These are phyloP conservation scores for Talinum fruticosum DNA, from an alignment of 148 eudicot genomes.

Conservation along the genomic window DNA sequence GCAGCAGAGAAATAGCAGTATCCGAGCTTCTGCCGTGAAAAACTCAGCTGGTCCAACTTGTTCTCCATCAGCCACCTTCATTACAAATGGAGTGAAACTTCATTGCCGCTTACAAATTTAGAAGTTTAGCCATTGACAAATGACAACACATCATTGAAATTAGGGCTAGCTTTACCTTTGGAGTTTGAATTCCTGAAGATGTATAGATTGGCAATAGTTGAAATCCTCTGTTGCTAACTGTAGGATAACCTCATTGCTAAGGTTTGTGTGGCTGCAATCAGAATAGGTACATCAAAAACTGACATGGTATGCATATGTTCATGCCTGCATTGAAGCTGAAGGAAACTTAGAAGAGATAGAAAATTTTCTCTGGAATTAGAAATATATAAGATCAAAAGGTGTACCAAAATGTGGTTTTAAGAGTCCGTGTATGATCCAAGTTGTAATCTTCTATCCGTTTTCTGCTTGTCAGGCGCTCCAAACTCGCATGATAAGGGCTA, in stretches of 20 bases:
- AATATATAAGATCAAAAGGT: not conserved
- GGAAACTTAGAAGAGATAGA: not conserved
- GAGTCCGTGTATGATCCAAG: constrained; percentile 41
- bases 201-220: constrained; percentile 61
- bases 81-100: not conserved
- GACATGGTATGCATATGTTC: no score
- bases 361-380: not conserved
- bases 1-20: constrained; percentile 94
- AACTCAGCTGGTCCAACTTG: constrained; percentile 70
- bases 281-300: not conserved
- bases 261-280: constrained; percentile 48
- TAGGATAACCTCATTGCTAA: constrained; percentile 45
- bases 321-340: not conserved
- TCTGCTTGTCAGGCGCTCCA: constrained; percentile 58
- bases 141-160: not conserved
- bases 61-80: constrained; percentile 72
- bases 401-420: constrained; percentile 67
- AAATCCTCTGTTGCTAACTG: constrained; percentile 72
- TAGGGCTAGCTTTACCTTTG: constrained; percentile 48
- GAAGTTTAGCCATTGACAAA: not conserved
- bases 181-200: constrained; percentile 60
- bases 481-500: constrained; percentile 57
- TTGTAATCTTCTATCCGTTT: constrained; percentile 47
- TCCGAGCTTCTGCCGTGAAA: constrained; percentile 76
- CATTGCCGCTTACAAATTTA: not conserved